A percentile compares a stretch with the other conserved stretches of the same genome.
Evolutionary conservation across 208 protist species (phyloP).

Genomic region (Leishmania martiniquensis): DNA sequence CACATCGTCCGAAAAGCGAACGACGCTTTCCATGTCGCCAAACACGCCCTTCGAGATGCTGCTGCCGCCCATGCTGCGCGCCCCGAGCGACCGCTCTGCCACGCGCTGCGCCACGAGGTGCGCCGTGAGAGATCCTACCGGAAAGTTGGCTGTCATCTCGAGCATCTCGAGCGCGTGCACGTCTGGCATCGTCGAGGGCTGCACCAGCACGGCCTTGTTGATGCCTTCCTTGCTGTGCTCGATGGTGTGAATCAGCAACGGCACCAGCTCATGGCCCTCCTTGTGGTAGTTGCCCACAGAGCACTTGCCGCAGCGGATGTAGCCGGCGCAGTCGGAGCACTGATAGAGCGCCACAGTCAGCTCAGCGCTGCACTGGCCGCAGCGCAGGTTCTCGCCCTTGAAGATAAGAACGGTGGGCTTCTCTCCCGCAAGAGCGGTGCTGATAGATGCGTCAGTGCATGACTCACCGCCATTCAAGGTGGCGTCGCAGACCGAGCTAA

Average conservation of each 20-base stretch:
- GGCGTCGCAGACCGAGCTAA: slow-evolving; percentile 22
- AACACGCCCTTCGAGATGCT: slow-evolving; percentile 27
- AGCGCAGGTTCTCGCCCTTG: slow-evolving; percentile 46
- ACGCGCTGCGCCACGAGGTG: slow-evolving; percentile 34
- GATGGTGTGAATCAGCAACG: slow-evolving; percentile 67
- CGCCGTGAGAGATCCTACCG: slow-evolving; percentile 51
- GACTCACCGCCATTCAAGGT: slow-evolving; percentile 21
- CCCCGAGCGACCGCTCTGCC: slow-evolving; percentile 27
- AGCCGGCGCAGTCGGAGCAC: slow-evolving; percentile 55
- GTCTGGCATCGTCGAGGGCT: slow-evolving; percentile 53
- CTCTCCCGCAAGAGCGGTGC: slow-evolving; percentile 16
- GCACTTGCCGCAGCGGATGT: slow-evolving; percentile 83
- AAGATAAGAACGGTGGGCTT: slow-evolving; percentile 38
- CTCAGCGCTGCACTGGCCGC: slow-evolving; percentile 64
- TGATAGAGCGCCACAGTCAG: slow-evolving; percentile 62
- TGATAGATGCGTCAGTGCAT: slow-evolving; percentile 25
- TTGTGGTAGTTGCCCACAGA: slow-evolving; percentile 59
- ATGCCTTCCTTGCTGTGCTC: slow-evolving; percentile 43
- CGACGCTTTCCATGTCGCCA: slow-evolving; percentile 26
- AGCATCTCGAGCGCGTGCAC: slow-evolving; percentile 73
- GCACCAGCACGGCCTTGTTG: slow-evolving; percentile 46
- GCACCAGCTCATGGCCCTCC: slow-evolving; percentile 55
- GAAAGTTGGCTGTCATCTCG: slow-evolving; percentile 78
- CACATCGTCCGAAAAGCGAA: slow-evolving; percentile 29
- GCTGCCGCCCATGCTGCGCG: slow-evolving; percentile 16